Evolutionary conservation across 108 stramenopile genomes (phyloP).

Genomic region (Cylindrotheca closterium): DNA sequence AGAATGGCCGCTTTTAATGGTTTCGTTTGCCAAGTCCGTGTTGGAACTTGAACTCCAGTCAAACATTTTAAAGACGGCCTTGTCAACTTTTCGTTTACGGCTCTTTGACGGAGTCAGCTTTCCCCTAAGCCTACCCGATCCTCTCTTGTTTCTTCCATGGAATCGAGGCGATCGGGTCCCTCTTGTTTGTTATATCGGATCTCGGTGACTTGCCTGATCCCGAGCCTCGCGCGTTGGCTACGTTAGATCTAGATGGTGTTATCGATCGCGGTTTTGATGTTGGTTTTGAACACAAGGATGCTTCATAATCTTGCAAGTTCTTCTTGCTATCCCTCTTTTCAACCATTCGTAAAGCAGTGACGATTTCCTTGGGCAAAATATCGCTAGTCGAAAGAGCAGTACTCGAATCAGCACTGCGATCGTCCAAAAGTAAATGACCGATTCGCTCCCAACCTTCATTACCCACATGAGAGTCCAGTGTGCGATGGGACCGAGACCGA

Average conservation of each 20-base stretch:
- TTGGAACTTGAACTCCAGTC: conserved; percentile 26
- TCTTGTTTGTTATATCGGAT: too few species aligned
- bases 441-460: conserved; percentile 26
- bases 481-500: background rate
- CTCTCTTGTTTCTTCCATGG: too few species aligned
- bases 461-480: background rate
- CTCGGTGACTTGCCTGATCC: too few species aligned
- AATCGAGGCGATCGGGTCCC: too few species aligned
- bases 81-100: background rate
- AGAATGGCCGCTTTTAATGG: conserved; percentile 6
- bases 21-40: conserved; percentile 13
- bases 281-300: too few species aligned
- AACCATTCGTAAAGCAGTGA: conserved; percentile 12
- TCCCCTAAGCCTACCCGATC: too few species aligned
- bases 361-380: conserved; percentile 14
- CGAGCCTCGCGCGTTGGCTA: too few species aligned
- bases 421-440: conserved; percentile 16
- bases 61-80: conserved; percentile 17
- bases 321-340: background rate
- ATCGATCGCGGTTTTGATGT: too few species aligned
- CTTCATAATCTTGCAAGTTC: background rate
- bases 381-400: conserved; percentile 20
- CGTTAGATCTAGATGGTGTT: too few species aligned
- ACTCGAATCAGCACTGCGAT: conserved; percentile 16
- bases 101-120: too few species aligned